These are phyloP conservation scores for Fusarium sp. DNA, from an alignment of 2,329 filamentous ascomycete genomes.

Conservation along the genomic window DNA sequence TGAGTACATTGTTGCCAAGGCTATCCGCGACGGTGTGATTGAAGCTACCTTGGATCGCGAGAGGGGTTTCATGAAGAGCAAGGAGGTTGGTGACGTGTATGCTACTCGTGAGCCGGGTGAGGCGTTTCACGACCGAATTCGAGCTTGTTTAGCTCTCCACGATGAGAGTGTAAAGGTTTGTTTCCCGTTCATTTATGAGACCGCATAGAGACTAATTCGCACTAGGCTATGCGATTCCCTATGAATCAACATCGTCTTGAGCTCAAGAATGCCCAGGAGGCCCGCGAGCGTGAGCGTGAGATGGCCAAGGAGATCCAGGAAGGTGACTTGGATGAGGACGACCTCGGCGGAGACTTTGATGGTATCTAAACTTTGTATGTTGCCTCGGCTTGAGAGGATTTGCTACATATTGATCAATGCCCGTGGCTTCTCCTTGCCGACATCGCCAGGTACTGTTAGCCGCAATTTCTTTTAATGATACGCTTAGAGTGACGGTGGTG, in stretches of 20 bases:
- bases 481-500: slow-evolving; percentile 14
- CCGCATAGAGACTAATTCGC: slow-evolving; percentile 24
- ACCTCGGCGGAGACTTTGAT: slow-evolving; percentile 94
- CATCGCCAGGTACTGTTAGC: slow-evolving; percentile 19
- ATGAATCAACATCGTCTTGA: slow-evolving; percentile 99
- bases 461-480: slow-evolving; percentile 34
- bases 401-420: slow-evolving; percentile 10
- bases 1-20: slow-evolving; percentile 99
- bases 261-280: slow-evolving; percentile 97
- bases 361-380: slow-evolving; percentile 73
- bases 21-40: slow-evolving; percentile 96
- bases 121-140: slow-evolving; percentile 96
- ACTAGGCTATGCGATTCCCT: slow-evolving; percentile 94
- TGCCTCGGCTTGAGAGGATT: slow-evolving; percentile 10
- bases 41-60: slow-evolving; percentile 95
- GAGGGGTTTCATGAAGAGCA: slow-evolving; percentile 97
- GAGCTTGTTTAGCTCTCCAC: slow-evolving; percentile 88
- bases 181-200: neutral
- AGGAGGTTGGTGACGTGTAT: slow-evolving; percentile 95
- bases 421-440: slow-evolving; percentile 11
- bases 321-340: slow-evolving; percentile 95
- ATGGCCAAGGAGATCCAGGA: slow-evolving; percentile 99
- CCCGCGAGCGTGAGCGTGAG: slow-evolving; percentile 94
- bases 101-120: slow-evolving; percentile 95
- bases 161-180: slow-evolving; percentile 96